Evolutionary conservation across 2,329 filamentous ascomycete species (phyloP), one percentile per base, ranked within the genome.

Genomic region (Didymella keratinophila): DNA sequence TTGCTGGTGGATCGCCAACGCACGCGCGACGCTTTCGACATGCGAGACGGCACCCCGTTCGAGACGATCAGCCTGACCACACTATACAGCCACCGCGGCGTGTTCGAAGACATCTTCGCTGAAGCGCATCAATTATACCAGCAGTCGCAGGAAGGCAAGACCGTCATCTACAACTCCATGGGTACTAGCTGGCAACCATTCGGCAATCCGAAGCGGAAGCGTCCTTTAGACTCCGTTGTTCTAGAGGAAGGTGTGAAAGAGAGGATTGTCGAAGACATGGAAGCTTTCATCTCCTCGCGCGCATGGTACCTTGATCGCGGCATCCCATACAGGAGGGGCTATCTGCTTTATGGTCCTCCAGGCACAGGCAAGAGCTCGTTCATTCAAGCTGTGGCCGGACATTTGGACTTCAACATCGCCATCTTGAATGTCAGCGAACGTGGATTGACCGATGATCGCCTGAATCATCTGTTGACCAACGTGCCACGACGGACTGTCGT

Each of bases 301-400:
- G 86, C 89, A 64, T 97, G 94, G 93, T 97, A 97, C 72, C 86
- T 93, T 48, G 92, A 97, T 70, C 88, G 94, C n/a, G 94, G 93
- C 2, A 96, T 97, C 63, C 94, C 94, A 0, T 97, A 97, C 71
- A 87, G 93, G 18, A 83, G 93, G 56, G 94, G 93, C 0, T 97
- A 97, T 72, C 83, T 97, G 8, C 84, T 97, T 0, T 92, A 95
- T 70, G 93, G 93, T 0, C 93, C 93, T 4, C 93, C 93, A 0
- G 93, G 93, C 0, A 96, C 90, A 41, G 96, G 92, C 34, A 98
- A 96, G 81, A 97, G 90, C 60, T 96, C 92, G 0, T 98, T 99
- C 68, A 97, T 99, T 62, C 93, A 97, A 77, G 93, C 95, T 0
- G 80, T 99, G 41, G 95, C 95, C 0, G 94, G 93, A n/a, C 89